Evolutionary conservation across 2,329 filamentous ascomycete genomes (phyloP).

Genomic region (Paracorniculantispora psalliotae): DNA sequence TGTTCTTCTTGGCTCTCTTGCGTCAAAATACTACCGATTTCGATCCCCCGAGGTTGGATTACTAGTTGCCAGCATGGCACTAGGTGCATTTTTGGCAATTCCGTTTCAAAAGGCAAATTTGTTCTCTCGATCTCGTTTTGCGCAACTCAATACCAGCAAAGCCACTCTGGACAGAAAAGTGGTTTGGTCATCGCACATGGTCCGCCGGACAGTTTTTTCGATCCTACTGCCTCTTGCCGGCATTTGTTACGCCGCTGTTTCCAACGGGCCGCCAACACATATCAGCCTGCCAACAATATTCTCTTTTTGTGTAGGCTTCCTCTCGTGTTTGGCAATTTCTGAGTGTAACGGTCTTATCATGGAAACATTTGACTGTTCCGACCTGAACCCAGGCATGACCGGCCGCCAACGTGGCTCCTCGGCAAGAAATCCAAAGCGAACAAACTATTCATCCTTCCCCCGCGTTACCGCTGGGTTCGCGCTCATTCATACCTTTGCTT

Average conservation of each 20-base stretch:
- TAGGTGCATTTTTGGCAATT: slow-evolving; percentile 65
- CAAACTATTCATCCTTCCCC: slow-evolving; percentile 72
- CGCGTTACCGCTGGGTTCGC: slow-evolving; percentile 68
- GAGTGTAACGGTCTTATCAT: slow-evolving; percentile 75
- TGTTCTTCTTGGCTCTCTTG: slow-evolving; percentile 65
- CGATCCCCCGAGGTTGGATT: slow-evolving; percentile 61
- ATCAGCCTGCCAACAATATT: slow-evolving; percentile 62
- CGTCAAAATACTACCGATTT: slow-evolving; percentile 62
- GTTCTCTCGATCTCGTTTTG: slow-evolving; percentile 61
- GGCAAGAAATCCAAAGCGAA: slow-evolving; percentile 40
- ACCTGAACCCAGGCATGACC: slow-evolving; percentile 67
- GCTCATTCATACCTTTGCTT: slow-evolving; percentile 63
- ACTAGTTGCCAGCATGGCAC: slow-evolving; percentile 59
- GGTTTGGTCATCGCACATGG: slow-evolving; percentile 66
- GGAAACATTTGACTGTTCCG: slow-evolving; percentile 78
- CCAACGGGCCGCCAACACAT: slow-evolving; percentile 55
- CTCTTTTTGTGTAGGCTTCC: slow-evolving; percentile 61
- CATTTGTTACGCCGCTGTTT: slow-evolving; percentile 62
- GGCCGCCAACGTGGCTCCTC: slow-evolving; percentile 44
- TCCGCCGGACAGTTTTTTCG: slow-evolving; percentile 64
- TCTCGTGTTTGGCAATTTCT: slow-evolving; percentile 67
- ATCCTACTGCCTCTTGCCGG: slow-evolving; percentile 62
- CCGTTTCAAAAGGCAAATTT: slow-evolving; percentile 68
- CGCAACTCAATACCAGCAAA: slow-evolving; percentile 56
- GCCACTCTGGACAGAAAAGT: slow-evolving; percentile 61